Evolutionary conservation across 169 alveolate species (phyloP), one percentile per base, ranked within the genome.

Genomic region (Babesia bovis): DNA sequence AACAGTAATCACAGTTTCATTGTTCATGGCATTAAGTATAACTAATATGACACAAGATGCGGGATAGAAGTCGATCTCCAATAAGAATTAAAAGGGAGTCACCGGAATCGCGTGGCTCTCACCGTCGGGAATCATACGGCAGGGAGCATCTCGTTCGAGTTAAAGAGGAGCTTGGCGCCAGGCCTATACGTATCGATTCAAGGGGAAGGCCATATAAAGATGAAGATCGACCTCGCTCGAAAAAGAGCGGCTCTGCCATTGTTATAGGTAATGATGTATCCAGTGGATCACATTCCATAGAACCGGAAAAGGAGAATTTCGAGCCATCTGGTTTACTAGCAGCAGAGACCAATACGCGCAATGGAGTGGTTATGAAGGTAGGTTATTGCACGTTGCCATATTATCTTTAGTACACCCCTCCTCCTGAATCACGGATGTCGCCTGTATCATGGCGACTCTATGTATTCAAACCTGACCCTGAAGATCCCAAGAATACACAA

Each of bases 271-370:
- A 2, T 32, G 33, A 7, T 19, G 21, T 4, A 4, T 10, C 40
- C 19, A 3, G 38, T 59, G n/a, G 13, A 5, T 12, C 28, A 36
- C 3, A 5, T 41, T 12, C 0, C 4, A 19, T 19, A 66, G 85
- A 77, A 41, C 50, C 55, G 55, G 87, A 69, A 44, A 69, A 79
- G 70, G 83, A 83, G 7, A 69, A 89, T 63, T 92, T 92, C 70
- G 95, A 93, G 76, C 95, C 96, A 15, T 93, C 97, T 19, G 97
- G 97, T 21, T 75, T 90, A 38, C 84, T 93, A 50, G 94, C 96
- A 23, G 89, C 72, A 23, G 93, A 87, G 25, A 75, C 92, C 42
- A 88, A 88, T 58, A 60, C 79, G 13, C 55, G 72, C 19, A 90
- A 90, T 49, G 95, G 94, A 23, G 84, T 91, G 15, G 84, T 69